A percentile compares a stretch with the other conserved stretches of the same genome.
Conservation (phyloP, 2,329 filamentous ascomycete genomes). For the Simplicillium sp. region DNA sequence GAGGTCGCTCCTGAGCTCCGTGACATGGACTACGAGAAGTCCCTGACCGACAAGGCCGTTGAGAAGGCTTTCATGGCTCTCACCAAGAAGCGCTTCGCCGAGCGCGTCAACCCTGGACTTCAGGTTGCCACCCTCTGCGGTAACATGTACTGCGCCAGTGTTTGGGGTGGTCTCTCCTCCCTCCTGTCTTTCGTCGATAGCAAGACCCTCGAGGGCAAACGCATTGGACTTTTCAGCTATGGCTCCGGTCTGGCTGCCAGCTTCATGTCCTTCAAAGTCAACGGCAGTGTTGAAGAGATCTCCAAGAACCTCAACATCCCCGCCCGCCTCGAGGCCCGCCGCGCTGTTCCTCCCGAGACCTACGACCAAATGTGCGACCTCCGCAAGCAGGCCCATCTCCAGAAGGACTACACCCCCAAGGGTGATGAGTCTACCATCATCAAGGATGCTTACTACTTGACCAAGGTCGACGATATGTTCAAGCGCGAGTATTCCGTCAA, state of each 20-base stretch:
- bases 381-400: conserved; percentile 73
- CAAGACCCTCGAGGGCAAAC: conserved; percentile 59
- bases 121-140: conserved; percentile 70
- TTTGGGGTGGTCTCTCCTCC: conserved; percentile 68
- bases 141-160: conserved; percentile 60
- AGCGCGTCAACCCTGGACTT: conserved; percentile 64
- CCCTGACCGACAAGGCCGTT: conserved; percentile 69
- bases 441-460: conserved; percentile 67
- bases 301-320: conserved; percentile 61
- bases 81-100: conserved; percentile 75
- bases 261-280: conserved; percentile 65
- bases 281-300: conserved; percentile 60
- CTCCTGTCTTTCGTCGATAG: conserved; percentile 56
- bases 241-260: conserved; percentile 65
- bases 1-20: conserved; percentile 69
- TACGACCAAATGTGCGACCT: conserved; percentile 78
- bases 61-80: conserved; percentile 82
- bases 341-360: conserved; percentile 57
- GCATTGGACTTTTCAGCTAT: conserved; percentile 70
- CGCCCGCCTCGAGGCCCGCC: conserved; percentile 55
- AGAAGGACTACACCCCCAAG: conserved; percentile 67
- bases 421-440: conserved; percentile 58
- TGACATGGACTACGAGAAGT: conserved; percentile 71
- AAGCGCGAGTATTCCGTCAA: conserved; percentile 69
- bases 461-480: conserved; percentile 78